phyloP scores from a whole-genome alignment of 2,329 filamentous ascomycete genomes.

The Allantophomopsis lycopodina region DNA sequence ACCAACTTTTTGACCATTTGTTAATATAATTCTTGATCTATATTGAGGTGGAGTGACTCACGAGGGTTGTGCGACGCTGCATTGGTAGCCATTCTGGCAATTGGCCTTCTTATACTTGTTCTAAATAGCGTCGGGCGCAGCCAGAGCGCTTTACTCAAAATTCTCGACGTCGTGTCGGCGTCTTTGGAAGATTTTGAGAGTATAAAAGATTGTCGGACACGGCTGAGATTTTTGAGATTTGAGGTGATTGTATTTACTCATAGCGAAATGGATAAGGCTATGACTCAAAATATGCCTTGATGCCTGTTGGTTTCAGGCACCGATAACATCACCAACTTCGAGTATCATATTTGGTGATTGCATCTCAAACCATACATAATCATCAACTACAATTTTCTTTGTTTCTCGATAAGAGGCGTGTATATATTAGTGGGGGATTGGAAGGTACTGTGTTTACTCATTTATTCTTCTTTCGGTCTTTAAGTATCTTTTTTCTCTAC shows the following conservation, averaged over 20 bases:
- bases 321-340: neutral
- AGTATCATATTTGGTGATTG: neutral
- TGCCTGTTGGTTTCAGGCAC: neutral
- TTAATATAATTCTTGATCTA: too few relatives aligned
- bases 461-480: neutral
- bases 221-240: too few relatives aligned
- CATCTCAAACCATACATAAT: too few relatives aligned
- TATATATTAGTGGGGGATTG: neutral
- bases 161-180: constrained; percentile 30
- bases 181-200: neutral
- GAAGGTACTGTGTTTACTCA: neutral
- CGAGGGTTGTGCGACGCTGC: constrained; percentile 28
- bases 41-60: constrained; percentile 13
- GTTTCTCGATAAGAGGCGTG: neutral
- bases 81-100: constrained; percentile 44
- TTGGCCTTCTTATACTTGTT: constrained; percentile 24
- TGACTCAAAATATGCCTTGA: neutral
- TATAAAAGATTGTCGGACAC: neutral
- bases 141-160: constrained; percentile 38
- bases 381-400: too few relatives aligned
- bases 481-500: neutral
- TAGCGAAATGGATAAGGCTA: neutral
- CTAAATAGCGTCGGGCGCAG: constrained; percentile 39
- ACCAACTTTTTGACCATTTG: constrained; percentile 9
- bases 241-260: neutral